Conservation (phyloP, 2,329 filamentous ascomycete species). For the Fusarium buxicola region DNA sequence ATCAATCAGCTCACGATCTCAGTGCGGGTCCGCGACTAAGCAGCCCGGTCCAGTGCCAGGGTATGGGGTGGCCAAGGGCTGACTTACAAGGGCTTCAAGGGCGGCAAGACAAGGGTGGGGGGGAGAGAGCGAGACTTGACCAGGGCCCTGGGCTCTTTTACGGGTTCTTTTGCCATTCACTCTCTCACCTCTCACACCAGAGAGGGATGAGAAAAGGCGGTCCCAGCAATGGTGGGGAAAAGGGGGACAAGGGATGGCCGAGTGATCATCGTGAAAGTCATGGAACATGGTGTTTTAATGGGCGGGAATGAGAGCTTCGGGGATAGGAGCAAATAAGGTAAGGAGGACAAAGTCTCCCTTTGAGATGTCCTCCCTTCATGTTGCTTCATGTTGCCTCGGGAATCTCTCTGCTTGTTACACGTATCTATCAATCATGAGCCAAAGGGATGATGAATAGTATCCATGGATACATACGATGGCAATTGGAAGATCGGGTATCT, state of each 20-base stretch:
- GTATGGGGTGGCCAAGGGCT: constrained; percentile 17
- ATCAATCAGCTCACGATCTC: constrained; percentile 38
- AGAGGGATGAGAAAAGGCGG: constrained; percentile 15
- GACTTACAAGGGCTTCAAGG: constrained; percentile 38
- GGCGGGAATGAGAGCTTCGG: constrained; percentile 15
- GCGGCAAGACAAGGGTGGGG: constrained; percentile 25
- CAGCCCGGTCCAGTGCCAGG: constrained; percentile 17
- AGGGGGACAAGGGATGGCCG: constrained; percentile 13
- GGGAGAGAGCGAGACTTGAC: constrained; percentile 16
- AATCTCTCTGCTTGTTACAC: constrained; percentile 7
- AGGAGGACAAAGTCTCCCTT: constrained; percentile 22
- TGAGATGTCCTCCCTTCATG: constrained; percentile 9
- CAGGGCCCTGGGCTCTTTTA: constrained; percentile 22
- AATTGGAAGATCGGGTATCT: neutral
- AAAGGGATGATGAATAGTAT: constrained; percentile 4
- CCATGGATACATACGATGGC: too few species aligned
- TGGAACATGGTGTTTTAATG: constrained; percentile 2
- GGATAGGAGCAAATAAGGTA: constrained; percentile 10
- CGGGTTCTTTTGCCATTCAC: constrained; percentile 9
- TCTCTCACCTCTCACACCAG: constrained; percentile 14
- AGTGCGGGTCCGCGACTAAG: constrained; percentile 21
- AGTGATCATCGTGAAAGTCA: constrained; percentile 20
- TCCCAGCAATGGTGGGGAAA: constrained; percentile 13
- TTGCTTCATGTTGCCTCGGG: constrained; percentile 15
- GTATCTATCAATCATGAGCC: neutral